Conservation (phyloP, 306 rosid genomes). For the Cicer yamashitae region DNA sequence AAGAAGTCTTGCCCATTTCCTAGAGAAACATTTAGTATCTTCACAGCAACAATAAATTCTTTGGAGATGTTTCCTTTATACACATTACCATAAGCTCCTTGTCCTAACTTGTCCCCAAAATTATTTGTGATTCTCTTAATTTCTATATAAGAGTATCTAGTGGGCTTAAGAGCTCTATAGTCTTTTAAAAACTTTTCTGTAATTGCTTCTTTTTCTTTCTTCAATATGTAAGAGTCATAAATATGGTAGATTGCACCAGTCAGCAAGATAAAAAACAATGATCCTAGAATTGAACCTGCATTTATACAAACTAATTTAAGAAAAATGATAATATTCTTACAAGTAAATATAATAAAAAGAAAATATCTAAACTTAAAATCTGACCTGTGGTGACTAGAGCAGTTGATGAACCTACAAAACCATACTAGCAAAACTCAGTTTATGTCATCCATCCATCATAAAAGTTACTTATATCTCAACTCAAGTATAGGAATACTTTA, state of each 20-base stretch:
- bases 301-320: neutral
- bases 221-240: neutral
- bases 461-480: too few relatives aligned
- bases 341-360: neutral
- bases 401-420: slow-evolving; percentile 36
- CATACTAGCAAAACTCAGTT: neutral
- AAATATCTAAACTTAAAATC: neutral
- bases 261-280: slow-evolving; percentile 2
- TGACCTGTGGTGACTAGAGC: slow-evolving; percentile 43
- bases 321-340: neutral
- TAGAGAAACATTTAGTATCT: slow-evolving; percentile 37
- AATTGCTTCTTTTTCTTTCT: slow-evolving; percentile 34
- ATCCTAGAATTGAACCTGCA: slow-evolving; percentile 47
- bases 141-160: slow-evolving; percentile 50
- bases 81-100: slow-evolving; percentile 51
- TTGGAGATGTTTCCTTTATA: slow-evolving; percentile 44
- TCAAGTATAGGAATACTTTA: too few relatives aligned
- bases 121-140: slow-evolving; percentile 26
- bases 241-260: slow-evolving; percentile 12
- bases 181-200: slow-evolving; percentile 49
- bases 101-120: slow-evolving; percentile 39
- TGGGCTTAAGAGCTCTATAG: slow-evolving; percentile 53
- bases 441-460: neutral
- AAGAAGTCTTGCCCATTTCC: slow-evolving; percentile 43
- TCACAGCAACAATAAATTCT: slow-evolving; percentile 40